Evolutionary conservation across 2,329 filamentous ascomycete species (phyloP), one percentile per base, ranked within the genome.

Genomic region (Xylaria arbuscula): DNA sequence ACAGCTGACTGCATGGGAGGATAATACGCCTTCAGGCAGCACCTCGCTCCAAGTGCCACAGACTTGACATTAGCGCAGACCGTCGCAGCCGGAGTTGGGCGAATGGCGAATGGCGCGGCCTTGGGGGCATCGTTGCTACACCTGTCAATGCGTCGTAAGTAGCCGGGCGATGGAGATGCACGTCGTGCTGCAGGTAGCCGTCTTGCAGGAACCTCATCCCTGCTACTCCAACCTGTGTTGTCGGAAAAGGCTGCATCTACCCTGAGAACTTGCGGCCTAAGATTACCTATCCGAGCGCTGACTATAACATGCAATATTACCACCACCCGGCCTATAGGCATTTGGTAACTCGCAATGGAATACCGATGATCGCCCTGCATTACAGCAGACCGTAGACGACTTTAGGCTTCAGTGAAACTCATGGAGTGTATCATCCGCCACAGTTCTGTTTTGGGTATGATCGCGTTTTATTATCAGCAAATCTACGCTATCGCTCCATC

Each of bases 221-320:
- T 70, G 70, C 40, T 68, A 42, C 40, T 67, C 56, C 57, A 58
- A 55, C 66, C 22, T 69, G 53, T 69, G 22, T 64, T 50, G 67
- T 66, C 70, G 68, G 62, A 62, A 69, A 64, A 64, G 64, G 64
- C 70, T 69, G 67, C 67, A 56, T 55, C 62, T 63, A 64, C 60
- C 59, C 64, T 71, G 50, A 65, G 22, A 55, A 36, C 13, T 69
- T 64, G 58, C 61, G 53, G 61, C 48, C 67, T 40, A 62, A 64
- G 55, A 62, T 51, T 60, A 48, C 55, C 45, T 67, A 42, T 70
- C 61, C 56, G 62, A 56, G 55, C 32, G 57, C 19, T 45, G 38
- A 51, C 47, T 58, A 50, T 34, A 24, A 24, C 45, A 63, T 60
- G 68, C 58, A 66, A 56, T 55, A 53, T 63, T 50, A 63, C 62